These are phyloP conservation scores for Candida succiphila DNA, from an alignment of 805 yeast genomes.

Conservation along the genomic window DNA sequence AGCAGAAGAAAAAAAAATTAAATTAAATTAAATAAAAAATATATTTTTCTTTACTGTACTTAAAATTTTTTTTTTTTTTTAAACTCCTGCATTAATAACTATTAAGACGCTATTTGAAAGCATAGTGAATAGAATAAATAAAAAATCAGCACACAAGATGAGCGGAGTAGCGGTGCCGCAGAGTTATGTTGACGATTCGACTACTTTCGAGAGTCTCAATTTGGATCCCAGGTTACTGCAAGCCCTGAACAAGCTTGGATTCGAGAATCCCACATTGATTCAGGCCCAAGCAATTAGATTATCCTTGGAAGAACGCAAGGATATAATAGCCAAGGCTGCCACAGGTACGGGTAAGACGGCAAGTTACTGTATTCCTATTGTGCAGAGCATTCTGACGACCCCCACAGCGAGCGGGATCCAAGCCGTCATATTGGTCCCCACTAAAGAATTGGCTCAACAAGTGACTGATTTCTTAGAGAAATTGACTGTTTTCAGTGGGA, in stretches of 20 bases:
- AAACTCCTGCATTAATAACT: too few relatives aligned
- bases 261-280: conserved; percentile 78
- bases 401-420: conserved; percentile 20
- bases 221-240: conserved; percentile 78
- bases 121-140: too few relatives aligned
- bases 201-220: conserved; percentile 65
- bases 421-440: conserved; percentile 80
- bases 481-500: conserved; percentile 62
- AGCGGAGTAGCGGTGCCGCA: conserved; percentile 41
- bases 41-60: too few relatives aligned
- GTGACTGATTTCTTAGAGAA: conserved; percentile 63
- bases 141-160: too few relatives aligned
- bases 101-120: too few relatives aligned
- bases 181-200: conserved; percentile 62
- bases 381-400: conserved; percentile 59
- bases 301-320: conserved; percentile 83
- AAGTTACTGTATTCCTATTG: conserved; percentile 79
- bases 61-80: neutral
- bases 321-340: conserved; percentile 85
- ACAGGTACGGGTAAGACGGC: conserved; percentile 97
- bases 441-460: conserved; percentile 85
- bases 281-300: conserved; percentile 89
- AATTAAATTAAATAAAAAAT: too few relatives aligned
- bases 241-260: conserved; percentile 74
- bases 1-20: neutral